Base-by-base conservation (phyloP, 768 basidiomycete genomes). In the Mycena epipterygia region DNA sequence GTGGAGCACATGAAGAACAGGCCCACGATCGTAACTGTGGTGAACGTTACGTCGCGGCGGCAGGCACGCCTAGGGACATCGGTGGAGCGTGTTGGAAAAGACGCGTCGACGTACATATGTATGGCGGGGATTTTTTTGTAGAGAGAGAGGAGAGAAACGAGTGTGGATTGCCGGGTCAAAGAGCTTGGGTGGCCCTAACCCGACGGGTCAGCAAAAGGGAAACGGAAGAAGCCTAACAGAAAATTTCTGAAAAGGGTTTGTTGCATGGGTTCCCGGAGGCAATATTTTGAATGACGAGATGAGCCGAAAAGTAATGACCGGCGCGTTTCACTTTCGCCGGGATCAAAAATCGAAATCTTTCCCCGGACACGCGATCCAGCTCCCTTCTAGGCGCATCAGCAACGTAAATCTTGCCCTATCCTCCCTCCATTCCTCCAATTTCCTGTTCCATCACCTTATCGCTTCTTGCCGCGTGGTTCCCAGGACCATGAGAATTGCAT, bases 161-260 rank as follows among this genome's bases (percentile, higher is more conserved):
- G 64, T 66, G 70, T 66, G 63, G 59, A 46, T 37, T n/a, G 52
- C 46, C 44, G 46, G 64, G 55, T 51, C 35, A 64, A 13, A 48
- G 61, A 60, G 7, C 29, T 32, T 39, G 33, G 37, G 51, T 56
- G 41, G 44, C 55, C 65, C 49, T 46, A 51, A 27, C 67, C 70
- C 64, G 64, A 70, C 76, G 74, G 72, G 77, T 75, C 68, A 76
- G 76, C 67, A 74, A 70, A 58, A 44, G 67, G 67, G 14, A 48
- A 72, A 78, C 57, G 67, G 62, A 63, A 65, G 68, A 68, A 53
- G 59, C n/a, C n/a, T n/a, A n/a, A n/a, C n/a, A 71, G 68, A 76
- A 72, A 72, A 76, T 78, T 74, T 78, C 78, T 74, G 78, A 78
- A 73, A 73, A 70, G 72, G 76, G 2, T n/a, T n/a, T n/a, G n/a